phyloP scores from a whole-genome alignment of 768 basidiomycete genomes.

The Trichaptum fuscoviolaceum region DNA sequence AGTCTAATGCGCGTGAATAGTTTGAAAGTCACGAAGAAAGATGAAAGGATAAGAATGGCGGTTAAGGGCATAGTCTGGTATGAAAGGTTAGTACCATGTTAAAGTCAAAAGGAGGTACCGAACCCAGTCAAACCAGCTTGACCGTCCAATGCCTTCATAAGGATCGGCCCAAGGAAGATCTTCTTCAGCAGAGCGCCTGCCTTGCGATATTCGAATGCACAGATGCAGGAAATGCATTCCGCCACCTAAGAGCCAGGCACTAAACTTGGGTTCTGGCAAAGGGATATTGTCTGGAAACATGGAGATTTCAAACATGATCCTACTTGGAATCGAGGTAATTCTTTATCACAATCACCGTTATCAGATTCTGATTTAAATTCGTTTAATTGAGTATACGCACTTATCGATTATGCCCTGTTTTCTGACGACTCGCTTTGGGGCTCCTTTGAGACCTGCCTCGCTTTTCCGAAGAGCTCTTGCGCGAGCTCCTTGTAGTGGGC shows the following conservation, averaged over 20 bases:
- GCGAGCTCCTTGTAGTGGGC: constrained; percentile 46
- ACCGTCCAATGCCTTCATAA: constrained; percentile 58
- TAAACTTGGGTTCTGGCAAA: constrained; percentile 59
- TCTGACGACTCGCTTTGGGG: constrained; percentile 53
- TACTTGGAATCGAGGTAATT: constrained; percentile 60
- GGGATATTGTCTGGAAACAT: constrained; percentile 80
- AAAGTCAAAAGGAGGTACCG: constrained; percentile 12
- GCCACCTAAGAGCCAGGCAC: constrained; percentile 61
- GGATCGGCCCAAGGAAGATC: constrained; percentile 79
- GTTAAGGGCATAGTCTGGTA: constrained; percentile 61
- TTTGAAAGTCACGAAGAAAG: constrained; percentile 57
- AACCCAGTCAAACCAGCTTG: constrained; percentile 81
- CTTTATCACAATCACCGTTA: constrained; percentile 29
- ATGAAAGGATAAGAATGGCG: constrained; percentile 45
- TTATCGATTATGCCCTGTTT: constrained; percentile 61
- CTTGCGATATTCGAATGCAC: constrained; percentile 53
- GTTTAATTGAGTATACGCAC: constrained; percentile 30
- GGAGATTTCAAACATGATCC: constrained; percentile 72
- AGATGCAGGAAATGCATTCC: constrained; percentile 65
- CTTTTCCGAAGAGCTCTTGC: constrained; percentile 35
- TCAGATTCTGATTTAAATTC: constrained; percentile 15
- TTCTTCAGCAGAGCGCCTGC: constrained; percentile 52
- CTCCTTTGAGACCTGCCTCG: constrained; percentile 25
- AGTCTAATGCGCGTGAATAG: constrained; percentile 64
- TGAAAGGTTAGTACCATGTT: constrained; percentile 9